Conservation (phyloP, 306 rosid genomes). For the Heteromeles arbutifolia region DNA sequence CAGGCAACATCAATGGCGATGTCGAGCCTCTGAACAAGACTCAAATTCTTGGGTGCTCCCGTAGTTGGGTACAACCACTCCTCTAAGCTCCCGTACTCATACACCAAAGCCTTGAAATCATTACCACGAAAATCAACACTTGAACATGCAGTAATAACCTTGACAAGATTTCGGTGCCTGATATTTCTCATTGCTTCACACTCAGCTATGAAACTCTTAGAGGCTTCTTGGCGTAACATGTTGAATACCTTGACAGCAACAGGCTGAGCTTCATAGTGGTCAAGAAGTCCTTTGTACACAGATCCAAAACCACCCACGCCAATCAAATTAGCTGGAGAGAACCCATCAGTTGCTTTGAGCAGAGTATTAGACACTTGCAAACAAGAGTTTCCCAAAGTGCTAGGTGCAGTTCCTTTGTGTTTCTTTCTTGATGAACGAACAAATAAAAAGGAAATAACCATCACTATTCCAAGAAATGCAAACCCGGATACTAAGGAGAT, state of each 20-base stretch:
- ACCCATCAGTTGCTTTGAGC: not conserved
- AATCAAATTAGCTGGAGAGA: not conserved
- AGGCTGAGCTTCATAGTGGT: not conserved
- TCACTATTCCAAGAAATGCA: not conserved
- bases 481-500: not conserved
- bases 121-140: not conserved
- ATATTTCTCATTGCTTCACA: not conserved
- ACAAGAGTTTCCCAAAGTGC: not conserved
- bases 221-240: not conserved
- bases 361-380: not conserved
- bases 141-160: not conserved
- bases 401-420: not conserved
- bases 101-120: constrained; percentile 3
- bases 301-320: not conserved
- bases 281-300: not conserved
- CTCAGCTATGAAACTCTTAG: not conserved
- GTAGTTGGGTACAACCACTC: not conserved
- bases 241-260: not conserved
- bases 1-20: not conserved
- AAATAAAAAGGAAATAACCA: not conserved
- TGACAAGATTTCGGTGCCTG: not conserved
- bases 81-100: constrained; percentile 2
- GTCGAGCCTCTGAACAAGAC: not conserved
- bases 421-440: not conserved
- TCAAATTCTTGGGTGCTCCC: not conserved